A percentile compares a stretch with the other conserved stretches of the same genome.
Conservation (phyloP, 345 rosid species). For the Eucalyptus sp. region DNA sequence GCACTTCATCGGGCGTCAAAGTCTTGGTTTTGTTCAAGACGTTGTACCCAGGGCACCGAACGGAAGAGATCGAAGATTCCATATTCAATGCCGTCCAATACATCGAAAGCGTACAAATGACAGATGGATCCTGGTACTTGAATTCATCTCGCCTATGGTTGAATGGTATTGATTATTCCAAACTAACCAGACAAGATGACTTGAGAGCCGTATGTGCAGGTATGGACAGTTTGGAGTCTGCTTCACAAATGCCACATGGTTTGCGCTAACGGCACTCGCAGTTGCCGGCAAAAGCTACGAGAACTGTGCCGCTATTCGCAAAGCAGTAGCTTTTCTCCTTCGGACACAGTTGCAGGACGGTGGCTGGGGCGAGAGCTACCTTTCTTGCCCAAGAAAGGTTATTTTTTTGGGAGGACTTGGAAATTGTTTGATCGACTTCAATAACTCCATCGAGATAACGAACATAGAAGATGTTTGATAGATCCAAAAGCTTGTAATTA, state of each 20-base stretch:
- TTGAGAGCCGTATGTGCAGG: background rate
- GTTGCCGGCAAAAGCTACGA: conserved; percentile 29
- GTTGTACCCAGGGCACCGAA: conserved; percentile 28
- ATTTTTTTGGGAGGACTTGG: background rate
- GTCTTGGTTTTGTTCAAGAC: conserved; percentile 25
- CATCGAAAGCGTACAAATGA: conserved; percentile 17
- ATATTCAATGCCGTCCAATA: conserved; percentile 14
- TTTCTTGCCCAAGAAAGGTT: background rate
- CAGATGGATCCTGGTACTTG: conserved; percentile 37
- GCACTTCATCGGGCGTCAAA: conserved; percentile 36
- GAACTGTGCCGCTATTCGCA: conserved; percentile 12
- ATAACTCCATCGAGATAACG: too few species aligned
- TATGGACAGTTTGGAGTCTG: conserved; percentile 35
- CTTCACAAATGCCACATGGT: conserved; percentile 38
- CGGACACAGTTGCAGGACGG: background rate
- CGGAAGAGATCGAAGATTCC: conserved; percentile 19
- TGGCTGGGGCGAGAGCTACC: background rate
- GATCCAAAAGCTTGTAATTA: too few species aligned
- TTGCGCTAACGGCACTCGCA: conserved; percentile 30
- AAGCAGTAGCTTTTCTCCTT: background rate
- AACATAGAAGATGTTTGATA: too few species aligned
- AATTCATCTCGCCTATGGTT: background rate
- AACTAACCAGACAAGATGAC: background rate
- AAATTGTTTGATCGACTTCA: too few species aligned
- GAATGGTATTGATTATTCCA: background rate